Evolutionary conservation across 495 filamentous ascomycete species (phyloP).

Genomic region (Amorphotheca resinae): DNA sequence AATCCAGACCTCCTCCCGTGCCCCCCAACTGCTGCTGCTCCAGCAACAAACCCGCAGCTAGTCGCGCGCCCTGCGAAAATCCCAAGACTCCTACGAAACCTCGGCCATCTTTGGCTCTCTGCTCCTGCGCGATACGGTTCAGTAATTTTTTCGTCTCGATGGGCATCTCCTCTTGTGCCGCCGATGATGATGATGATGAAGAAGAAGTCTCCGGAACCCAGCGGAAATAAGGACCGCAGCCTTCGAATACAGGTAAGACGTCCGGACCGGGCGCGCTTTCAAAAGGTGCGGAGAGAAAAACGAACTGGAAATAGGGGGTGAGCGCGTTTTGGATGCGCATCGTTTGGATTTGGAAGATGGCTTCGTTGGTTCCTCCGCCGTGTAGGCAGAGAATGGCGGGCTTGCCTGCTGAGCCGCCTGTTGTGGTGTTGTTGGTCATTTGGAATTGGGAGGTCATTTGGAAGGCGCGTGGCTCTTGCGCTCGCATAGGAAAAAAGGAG

Average conservation of each 20-base stretch:
- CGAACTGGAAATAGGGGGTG: conserved; percentile 19
- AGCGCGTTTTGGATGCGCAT: conserved; percentile 26
- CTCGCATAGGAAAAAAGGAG: no score
- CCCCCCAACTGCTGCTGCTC: conserved; percentile 14
- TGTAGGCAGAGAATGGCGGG: conserved; percentile 46
- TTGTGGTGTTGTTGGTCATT: background rate
- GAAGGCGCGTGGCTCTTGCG: no score
- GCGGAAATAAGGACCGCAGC: conserved; percentile 21
- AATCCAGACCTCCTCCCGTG: background rate
- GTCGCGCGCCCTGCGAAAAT: conserved; percentile 20
- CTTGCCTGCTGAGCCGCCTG: background rate
- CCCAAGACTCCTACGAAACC: conserved; percentile 30
- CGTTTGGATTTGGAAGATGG: conserved; percentile 47
- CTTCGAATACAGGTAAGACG: conserved; percentile 26
- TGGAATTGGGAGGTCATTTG: background rate
- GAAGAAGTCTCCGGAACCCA: conserved; percentile 14
- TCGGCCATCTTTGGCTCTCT: conserved; percentile 13
- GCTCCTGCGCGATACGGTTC: background rate
- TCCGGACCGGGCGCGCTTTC: conserved; percentile 22
- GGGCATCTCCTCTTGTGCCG: background rate
- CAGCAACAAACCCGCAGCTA: conserved; percentile 21
- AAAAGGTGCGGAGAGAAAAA: conserved; percentile 25
- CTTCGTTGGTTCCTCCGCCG: conserved; percentile 45
- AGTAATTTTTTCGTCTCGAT: conserved; percentile 6
- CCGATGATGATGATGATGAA: no score